These are phyloP conservation scores for Nannizzia gypsea DNA, from an alignment of 2,329 filamentous ascomycete species.

Conservation along the genomic window DNA sequence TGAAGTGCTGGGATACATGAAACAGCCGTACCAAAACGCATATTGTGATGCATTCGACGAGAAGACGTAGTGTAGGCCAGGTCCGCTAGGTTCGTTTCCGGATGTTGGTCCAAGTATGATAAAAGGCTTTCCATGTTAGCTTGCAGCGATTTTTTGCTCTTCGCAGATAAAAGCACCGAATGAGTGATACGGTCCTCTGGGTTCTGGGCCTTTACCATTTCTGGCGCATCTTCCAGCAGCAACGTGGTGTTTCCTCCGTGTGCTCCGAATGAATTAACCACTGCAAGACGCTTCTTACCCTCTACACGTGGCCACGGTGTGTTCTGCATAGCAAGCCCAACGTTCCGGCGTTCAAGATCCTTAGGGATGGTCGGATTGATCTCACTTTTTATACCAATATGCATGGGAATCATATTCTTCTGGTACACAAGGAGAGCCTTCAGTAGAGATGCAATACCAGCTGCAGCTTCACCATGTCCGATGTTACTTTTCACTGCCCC, in stretches of 20 bases:
- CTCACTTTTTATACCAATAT: slow-evolving; percentile 6
- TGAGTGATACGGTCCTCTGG: slow-evolving; percentile 25
- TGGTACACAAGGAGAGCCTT: slow-evolving; percentile 20
- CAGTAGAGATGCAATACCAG: slow-evolving; percentile 21
- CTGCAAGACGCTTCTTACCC: slow-evolving; percentile 26
- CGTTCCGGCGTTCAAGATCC: slow-evolving; percentile 7
- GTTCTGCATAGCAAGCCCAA: slow-evolving; percentile 10
- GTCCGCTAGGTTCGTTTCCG: slow-evolving; percentile 33
- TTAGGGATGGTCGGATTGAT: background rate
- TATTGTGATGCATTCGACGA: slow-evolving; percentile 37
- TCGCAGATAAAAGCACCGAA: slow-evolving; percentile 45
- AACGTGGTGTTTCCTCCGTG: slow-evolving; percentile 52
- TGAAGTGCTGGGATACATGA: background rate
- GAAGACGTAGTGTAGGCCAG: slow-evolving; percentile 55
- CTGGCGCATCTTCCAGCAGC: slow-evolving; percentile 15
- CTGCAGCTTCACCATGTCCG: slow-evolving; percentile 21
- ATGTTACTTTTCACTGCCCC: slow-evolving; percentile 24
- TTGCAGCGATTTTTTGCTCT: slow-evolving; percentile 34
- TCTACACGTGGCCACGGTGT: slow-evolving; percentile 11
- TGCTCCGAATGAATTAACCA: slow-evolving; percentile 59
- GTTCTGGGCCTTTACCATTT: background rate
- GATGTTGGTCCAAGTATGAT: slow-evolving; percentile 24
- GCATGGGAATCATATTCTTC: slow-evolving; percentile 20
- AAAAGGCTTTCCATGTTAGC: slow-evolving; percentile 37
- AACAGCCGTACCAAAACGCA: background rate